These are phyloP conservation scores for Aureobasidium sp. DNA, from an alignment of 2,329 filamentous ascomycete species.

Conservation along the genomic window DNA sequence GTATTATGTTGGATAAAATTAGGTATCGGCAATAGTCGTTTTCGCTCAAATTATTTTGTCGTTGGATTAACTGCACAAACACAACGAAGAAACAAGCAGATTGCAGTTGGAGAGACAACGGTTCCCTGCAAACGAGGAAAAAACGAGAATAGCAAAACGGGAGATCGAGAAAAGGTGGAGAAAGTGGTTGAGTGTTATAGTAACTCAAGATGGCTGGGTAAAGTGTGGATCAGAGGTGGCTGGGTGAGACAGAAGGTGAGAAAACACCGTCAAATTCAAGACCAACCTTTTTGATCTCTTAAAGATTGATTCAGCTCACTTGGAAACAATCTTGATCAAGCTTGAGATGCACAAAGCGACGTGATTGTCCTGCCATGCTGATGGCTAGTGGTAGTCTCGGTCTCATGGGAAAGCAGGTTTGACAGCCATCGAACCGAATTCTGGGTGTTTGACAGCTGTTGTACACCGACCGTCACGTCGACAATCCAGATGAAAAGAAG, in stretches of 20 bases:
- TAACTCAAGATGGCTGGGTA: neutral
- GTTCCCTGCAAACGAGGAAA: neutral
- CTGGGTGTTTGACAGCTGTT: neutral
- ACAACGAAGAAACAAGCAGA: neutral
- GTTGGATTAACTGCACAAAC: too few relatives aligned
- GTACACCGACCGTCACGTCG: too few relatives aligned
- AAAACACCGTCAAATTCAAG: conserved; percentile 5
- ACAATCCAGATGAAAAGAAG: neutral
- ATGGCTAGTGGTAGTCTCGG: neutral
- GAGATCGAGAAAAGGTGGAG: neutral
- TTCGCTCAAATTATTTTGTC: neutral
- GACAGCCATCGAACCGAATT: neutral
- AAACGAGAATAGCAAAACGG: neutral
- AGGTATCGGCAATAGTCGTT: too few relatives aligned
- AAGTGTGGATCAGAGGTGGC: neutral
- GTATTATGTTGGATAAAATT: too few relatives aligned
- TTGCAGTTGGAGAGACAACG: too few relatives aligned
- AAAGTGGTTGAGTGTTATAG: neutral
- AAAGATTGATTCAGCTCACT: neutral
- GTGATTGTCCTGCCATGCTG: neutral
- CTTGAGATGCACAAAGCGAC: neutral
- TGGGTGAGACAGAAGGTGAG: neutral
- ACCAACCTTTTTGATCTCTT: neutral
- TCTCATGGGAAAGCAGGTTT: neutral
- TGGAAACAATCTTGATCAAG: neutral